These are phyloP conservation scores for Hanseniaspora lachancei DNA, from an alignment of 805 yeast species.

Conservation along the genomic window DNA sequence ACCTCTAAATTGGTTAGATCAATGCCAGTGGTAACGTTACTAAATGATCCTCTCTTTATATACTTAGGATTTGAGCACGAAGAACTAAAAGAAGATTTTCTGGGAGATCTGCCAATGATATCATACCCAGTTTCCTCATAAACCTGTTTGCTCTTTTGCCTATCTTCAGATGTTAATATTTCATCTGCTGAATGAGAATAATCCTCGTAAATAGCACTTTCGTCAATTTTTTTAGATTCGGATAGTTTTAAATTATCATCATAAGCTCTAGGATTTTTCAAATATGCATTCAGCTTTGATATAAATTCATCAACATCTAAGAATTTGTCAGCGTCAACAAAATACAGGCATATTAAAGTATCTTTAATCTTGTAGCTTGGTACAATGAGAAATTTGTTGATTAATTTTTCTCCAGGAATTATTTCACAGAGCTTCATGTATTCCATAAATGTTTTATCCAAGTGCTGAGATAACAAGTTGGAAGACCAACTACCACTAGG, in stretches of 20 bases:
- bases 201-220: background rate
- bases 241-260: slow-evolving; percentile 26
- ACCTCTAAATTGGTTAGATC: background rate
- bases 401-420: slow-evolving; percentile 18
- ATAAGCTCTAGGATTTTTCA: slow-evolving; percentile 37
- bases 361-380: slow-evolving; percentile 19
- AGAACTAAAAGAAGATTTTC: background rate
- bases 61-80: background rate
- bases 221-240: background rate
- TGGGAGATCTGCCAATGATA: background rate
- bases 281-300: slow-evolving; percentile 33
- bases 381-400: slow-evolving; percentile 35
- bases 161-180: background rate
- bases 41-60: slow-evolving; percentile 7
- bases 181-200: slow-evolving; percentile 5
- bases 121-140: slow-evolving; percentile 11
- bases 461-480: slow-evolving; percentile 22
- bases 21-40: background rate
- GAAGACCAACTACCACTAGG: slow-evolving; percentile 6
- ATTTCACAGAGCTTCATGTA: slow-evolving; percentile 29
- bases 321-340: slow-evolving; percentile 45
- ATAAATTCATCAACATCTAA: slow-evolving; percentile 36
- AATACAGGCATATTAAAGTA: slow-evolving; percentile 47
- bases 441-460: slow-evolving; percentile 41
- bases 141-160: background rate